Conservation (phyloP, 257 asterid genomes). For the Plantago elongata region DNA sequence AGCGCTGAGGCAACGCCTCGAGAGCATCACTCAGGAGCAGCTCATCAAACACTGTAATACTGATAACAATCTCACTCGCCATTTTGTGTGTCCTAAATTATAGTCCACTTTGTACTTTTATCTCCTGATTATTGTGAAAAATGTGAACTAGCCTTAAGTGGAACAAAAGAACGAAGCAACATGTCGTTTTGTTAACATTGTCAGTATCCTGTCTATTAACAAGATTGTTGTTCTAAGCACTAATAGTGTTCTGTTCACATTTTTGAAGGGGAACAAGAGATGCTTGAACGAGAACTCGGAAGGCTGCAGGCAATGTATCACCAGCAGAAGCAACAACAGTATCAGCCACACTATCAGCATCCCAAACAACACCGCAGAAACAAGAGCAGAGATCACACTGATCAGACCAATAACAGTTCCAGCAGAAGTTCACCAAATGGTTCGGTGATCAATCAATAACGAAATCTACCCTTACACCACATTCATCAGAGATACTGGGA, state of each 20-base stretch:
- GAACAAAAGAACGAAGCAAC: too few relatives aligned
- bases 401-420: constrained; percentile 42
- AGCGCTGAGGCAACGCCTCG: constrained; percentile 81
- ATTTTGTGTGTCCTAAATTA: too few relatives aligned
- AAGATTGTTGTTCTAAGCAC: not conserved
- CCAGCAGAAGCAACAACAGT: constrained; percentile 46
- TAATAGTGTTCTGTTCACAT: constrained; percentile 1
- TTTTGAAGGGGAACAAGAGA: constrained; percentile 80
- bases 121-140: too few relatives aligned
- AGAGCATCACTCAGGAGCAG: constrained; percentile 71
- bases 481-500: not conserved
- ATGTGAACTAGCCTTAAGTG: too few relatives aligned
- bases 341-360: constrained; percentile 29
- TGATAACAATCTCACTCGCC: not conserved
- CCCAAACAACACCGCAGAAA: constrained; percentile 37
- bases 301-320: constrained; percentile 60
- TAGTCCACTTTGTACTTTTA: too few relatives aligned
- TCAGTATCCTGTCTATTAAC: too few relatives aligned
- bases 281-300: constrained; percentile 72
- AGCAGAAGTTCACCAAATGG: constrained; percentile 32
- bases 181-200: too few relatives aligned
- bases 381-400: constrained; percentile 41
- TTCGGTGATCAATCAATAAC: constrained; percentile 16
- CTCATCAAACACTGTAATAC: constrained; percentile 67
- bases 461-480: not conserved